Conservation (phyloP, 495 filamentous ascomycete species). For the Daldinia vernicosa region DNA sequence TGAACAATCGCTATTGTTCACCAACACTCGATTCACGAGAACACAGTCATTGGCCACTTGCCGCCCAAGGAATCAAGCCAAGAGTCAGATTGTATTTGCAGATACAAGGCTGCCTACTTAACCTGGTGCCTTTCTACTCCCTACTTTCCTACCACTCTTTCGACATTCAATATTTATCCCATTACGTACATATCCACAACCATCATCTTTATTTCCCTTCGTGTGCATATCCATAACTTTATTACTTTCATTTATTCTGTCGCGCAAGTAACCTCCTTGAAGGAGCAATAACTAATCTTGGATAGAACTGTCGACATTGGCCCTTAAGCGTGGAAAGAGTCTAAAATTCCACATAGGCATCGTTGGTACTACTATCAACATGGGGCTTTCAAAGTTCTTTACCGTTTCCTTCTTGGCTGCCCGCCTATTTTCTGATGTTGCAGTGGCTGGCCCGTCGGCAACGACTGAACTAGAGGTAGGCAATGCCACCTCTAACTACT, state of each 20-base stretch:
- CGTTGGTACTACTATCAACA: conserved; percentile 55
- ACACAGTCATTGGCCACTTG: background rate
- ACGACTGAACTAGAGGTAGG: conserved; percentile 35
- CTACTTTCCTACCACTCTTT: background rate
- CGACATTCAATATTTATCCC: conserved; percentile 3
- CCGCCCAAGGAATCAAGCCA: background rate
- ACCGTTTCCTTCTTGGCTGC: conserved; percentile 49
- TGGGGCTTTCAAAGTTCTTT: conserved; percentile 53
- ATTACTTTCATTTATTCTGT: conserved; percentile 5
- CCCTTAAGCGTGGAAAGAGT: conserved; percentile 18
- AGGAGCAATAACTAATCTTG: conserved; percentile 26
- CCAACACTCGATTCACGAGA: conserved; percentile 1
- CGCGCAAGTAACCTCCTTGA: conserved; percentile 12
- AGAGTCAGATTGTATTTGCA: background rate
- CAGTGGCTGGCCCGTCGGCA: conserved; percentile 43
- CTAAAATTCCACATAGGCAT: conserved; percentile 39
- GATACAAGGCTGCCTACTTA: conserved; percentile 3
- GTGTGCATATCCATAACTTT: conserved; percentile 1
- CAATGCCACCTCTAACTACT: conserved; percentile 63
- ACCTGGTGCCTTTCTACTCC: background rate
- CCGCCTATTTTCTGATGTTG: conserved; percentile 47
- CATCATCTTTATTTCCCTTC: background rate
- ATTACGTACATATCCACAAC: conserved; percentile 21
- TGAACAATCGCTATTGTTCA: conserved; percentile 41
- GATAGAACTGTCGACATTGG: conserved; percentile 19